Evolutionary conservation across 1,139 yeast genomes (phyloP).

Genomic region (Kodamaea sp.): DNA sequence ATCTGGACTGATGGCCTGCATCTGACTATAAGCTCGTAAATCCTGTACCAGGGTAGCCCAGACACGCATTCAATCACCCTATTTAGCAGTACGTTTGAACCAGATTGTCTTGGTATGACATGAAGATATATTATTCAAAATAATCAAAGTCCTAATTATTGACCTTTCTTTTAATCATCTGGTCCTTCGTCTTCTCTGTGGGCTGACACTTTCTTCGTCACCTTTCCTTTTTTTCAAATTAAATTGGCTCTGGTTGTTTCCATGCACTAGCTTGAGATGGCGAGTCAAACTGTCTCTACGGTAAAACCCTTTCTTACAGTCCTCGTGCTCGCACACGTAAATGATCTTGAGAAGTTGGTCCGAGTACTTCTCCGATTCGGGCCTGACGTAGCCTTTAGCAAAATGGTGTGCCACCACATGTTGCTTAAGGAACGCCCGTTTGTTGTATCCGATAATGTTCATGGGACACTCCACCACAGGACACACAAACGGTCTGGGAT

Average conservation of each 20-base stretch:
- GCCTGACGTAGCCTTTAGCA: conserved; percentile 19
- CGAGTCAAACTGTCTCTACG: conserved; percentile 59
- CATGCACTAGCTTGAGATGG: conserved; percentile 55
- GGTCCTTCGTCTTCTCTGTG: conserved; percentile 1
- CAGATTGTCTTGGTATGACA: too few relatives aligned
- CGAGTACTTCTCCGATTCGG: conserved; percentile 14
- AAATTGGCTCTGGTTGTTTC: conserved; percentile 22
- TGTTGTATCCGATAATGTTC: conserved; percentile 58
- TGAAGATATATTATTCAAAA: too few relatives aligned
- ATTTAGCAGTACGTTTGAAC: too few relatives aligned
- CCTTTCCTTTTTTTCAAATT: conserved; percentile 8
- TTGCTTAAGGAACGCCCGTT: conserved; percentile 60
- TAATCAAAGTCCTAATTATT: too few relatives aligned
- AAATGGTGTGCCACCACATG: conserved; percentile 61
- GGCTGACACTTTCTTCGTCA: not conserved
- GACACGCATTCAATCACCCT: too few relatives aligned
- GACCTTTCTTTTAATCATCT: not conserved
- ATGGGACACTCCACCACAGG: conserved; percentile 61
- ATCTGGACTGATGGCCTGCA: too few relatives aligned
- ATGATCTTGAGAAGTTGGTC: conserved; percentile 9
- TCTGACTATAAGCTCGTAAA: too few relatives aligned
- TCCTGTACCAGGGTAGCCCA: too few relatives aligned
- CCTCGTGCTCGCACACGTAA: conserved; percentile 21
- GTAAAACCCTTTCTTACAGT: conserved; percentile 56
- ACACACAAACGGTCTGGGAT: conserved; percentile 36